Evolutionary conservation across 2,329 filamentous ascomycete genomes (phyloP), one percentile per base, ranked within the genome.

Genomic region (Parastagonospora avenae): DNA sequence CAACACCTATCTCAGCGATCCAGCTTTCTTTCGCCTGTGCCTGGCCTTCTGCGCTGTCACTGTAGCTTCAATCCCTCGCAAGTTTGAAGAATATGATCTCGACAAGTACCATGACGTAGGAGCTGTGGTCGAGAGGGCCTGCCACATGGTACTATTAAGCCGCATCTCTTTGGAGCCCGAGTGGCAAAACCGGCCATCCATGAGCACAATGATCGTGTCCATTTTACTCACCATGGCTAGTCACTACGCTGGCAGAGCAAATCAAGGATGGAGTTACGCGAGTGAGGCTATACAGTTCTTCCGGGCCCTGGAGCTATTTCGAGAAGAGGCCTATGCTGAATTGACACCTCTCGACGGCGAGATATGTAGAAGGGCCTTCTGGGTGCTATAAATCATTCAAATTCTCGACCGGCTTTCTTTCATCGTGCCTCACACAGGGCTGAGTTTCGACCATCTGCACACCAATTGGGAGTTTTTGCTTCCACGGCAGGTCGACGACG

Each of bases 231-330:
- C 48, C n/a, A 59, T 59, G 52, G 49, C 52, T 9, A 46, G 42
- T 7, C 55, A 55, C 35, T 59, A 59, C 42, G 49, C 51, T 14
- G 55, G 52, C 6, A 28, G 49, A 8, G 27, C 45, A 11, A 59
- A 56, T 42, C 53, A 56, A 41, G 56, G 56, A 2, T 56, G 56
- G 55, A 48, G 47, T 5, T 59, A 59, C 33, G 56, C 53, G 6
- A 56, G 50, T 39, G 56, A 59, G 42, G 53, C 56, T 1, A 54
- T 59, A 11, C 53, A 56, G 12, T 59, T 54, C 41, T 59, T 59
- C 27, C 40, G 53, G 4, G 42, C 53, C 11, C 39, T 59, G 15
- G 53, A 52, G 29, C 38, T 59, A 16, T 59, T 38, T 41, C 48
- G 56, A n/a, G 50, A 46, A 24, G 48, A 55, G 42, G 51, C 42